Conservation (phyloP, 495 filamentous ascomycete species). For the Neurospora sublineolata region DNA sequence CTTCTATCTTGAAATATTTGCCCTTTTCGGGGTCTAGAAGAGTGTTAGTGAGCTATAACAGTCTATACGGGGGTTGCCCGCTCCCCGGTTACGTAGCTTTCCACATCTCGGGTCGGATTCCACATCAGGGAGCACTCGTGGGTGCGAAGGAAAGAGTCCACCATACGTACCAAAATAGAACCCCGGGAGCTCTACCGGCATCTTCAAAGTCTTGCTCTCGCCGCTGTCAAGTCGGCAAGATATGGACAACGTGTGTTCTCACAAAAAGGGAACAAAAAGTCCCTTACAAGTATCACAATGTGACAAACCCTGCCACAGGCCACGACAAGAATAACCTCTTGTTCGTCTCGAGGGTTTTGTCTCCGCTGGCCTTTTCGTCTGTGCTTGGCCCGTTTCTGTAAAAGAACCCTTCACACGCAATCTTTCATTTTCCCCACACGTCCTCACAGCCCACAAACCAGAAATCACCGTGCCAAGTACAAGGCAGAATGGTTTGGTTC, state of each 20-base stretch:
- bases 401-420: neutral
- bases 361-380: neutral
- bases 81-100: neutral
- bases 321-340: neutral
- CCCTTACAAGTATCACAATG: neutral
- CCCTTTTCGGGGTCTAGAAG: constrained; percentile 27
- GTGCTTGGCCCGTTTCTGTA: neutral
- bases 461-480: neutral
- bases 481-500: neutral
- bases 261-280: neutral
- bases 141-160: neutral
- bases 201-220: neutral
- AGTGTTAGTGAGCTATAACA: neutral
- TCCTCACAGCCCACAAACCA: neutral
- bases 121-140: neutral
- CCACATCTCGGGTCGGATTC: neutral
- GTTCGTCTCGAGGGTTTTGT: neutral
- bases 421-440: neutral
- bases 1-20: constrained; percentile 40
- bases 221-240: neutral
- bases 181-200: neutral
- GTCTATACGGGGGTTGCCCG: neutral
- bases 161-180: neutral
- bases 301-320: neutral
- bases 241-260: neutral